Evolutionary conservation across 2,329 filamentous ascomycete species (phyloP), one percentile per base, ranked within the genome.

Genomic region (Harringtonia lauricola): DNA sequence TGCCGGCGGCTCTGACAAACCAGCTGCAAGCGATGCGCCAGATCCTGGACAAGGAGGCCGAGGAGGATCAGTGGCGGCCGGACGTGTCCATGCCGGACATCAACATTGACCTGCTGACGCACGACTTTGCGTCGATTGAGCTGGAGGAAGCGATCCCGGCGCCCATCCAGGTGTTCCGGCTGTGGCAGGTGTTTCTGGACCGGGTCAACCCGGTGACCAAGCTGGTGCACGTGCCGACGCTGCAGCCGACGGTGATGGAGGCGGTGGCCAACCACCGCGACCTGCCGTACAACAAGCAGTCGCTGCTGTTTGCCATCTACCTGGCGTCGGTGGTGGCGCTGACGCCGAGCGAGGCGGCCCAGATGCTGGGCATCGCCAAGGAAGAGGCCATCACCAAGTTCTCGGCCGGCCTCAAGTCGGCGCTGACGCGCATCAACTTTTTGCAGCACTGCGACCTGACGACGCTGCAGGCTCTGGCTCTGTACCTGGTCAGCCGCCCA

Each of bases 161-260:
- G 5, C 72, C 79, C 0, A 69, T 76, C 13, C 76, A 85, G 28
- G 74, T 84, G 22, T 79, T 85, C 53, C 71, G 72, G 41, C 68
- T 90, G 7, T 90, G 85, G 85, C 81, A 87, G 56, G 66, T 76
- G 9, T 88, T 81, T 51, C 64, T 87, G 6, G 78, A 86, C 39
- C 79, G 85, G 47, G 78, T 89, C 44, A 83, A 89, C 53, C 83
- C 84, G 0, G 58, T 87, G 36, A 76, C 78, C 51, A 89, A 88
- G 56, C 63, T 76, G 36, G 77, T 86, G 19, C 85, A 90, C 55
- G 72, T 81, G 2, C 83, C 84, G 0, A 79, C 79, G 0, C 59
- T 86, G 4, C 79, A 87, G 53, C 71, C 73, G 3, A 70, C 73
- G 36, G 65, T 88, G 8, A 69, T 83, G 30, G 74, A 83, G 46